Conservation (phyloP, 2,329 filamentous ascomycete species). For the Colletotrichum aenigma region DNA sequence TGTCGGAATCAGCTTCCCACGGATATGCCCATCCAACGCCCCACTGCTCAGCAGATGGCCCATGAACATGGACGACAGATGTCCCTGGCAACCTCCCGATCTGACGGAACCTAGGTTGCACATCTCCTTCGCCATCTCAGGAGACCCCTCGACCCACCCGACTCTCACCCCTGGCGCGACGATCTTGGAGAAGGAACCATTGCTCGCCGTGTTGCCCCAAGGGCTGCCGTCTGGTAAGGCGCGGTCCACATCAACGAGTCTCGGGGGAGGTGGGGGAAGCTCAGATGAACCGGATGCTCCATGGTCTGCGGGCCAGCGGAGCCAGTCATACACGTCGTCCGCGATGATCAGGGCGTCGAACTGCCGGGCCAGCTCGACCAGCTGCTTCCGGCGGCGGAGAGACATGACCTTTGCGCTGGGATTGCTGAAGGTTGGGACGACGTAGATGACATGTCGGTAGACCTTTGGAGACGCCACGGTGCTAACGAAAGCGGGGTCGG, state of each 20-base stretch:
- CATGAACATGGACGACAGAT: background rate
- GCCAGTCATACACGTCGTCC: background rate
- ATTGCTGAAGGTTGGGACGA: conserved; percentile 87
- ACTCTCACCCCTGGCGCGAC: conserved; percentile 79
- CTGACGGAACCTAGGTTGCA: conserved; percentile 62
- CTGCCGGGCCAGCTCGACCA: conserved; percentile 76
- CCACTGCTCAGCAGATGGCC: background rate
- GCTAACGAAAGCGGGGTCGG: background rate
- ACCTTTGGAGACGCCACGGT: conserved; percentile 55
- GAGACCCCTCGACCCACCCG: conserved; percentile 81
- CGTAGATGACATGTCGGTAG: conserved; percentile 87
- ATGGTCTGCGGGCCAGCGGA: background rate
- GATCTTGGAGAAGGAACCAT: conserved; percentile 90
- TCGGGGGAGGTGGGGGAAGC: background rate
- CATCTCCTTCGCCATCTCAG: conserved; percentile 53
- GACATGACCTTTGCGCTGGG: conserved; percentile 85
- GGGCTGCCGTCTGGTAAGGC: conserved; percentile 42
- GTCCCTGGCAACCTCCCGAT: background rate
- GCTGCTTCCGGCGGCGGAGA: conserved; percentile 63
- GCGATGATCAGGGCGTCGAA: conserved; percentile 61
- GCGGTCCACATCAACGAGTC: background rate
- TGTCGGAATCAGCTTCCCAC: background rate
- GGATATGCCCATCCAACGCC: background rate
- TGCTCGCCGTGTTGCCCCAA: conserved; percentile 81
- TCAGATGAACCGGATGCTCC: background rate